Base-by-base conservation (phyloP, 257 asterid genomes). In the Scutellaria galericulata region DNA sequence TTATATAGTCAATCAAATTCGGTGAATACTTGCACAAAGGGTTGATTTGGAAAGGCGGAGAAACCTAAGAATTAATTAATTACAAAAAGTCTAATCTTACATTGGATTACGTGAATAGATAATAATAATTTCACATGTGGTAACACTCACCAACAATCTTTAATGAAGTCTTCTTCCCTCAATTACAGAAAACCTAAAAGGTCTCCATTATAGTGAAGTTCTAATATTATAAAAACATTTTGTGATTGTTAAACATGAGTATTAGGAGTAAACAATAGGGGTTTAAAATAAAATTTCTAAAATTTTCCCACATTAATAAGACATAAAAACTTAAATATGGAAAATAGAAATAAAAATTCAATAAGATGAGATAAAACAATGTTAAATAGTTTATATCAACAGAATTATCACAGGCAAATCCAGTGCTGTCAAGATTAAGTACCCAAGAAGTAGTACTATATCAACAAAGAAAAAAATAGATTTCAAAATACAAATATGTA, bases 21-120 rank as follows among this genome's bases (percentile, higher is more conserved):
- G 18, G 64, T 51, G 74, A 66, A 64, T 71, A 50, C 68, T 70
- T 48, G 63, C 74, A 83, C 77, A 55, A 14, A 77, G 71, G 75
- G 9, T 57, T 47, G 65, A 63, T 70, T 66, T 75, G 66, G 73
- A 70, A 70, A 20, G 80, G 74, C 59, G 72, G 70, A 64, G 60
- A 74, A 64, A 71, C 45, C 85, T 37, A 83, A 51, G 62, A 61
- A 77, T 55, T 54, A 51, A 24, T 18, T 18, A 70, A 46, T 47
- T 52, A 77, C n/a, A 9, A 61, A 65, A 52, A 15, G 68, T 59
- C 64, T 44, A 78, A 60, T 50, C 66, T 63, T 57, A 18, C 37
- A 44, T 18, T 15, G 50, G 62, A 74, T 67, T 51, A 50, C 82
- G 55, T 10, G 18, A 55, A 31, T 27, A 39, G 7, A 9, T 18